Base-by-base conservation (phyloP, 1,139 yeast genomes). In the Geotrichum australiense region DNA sequence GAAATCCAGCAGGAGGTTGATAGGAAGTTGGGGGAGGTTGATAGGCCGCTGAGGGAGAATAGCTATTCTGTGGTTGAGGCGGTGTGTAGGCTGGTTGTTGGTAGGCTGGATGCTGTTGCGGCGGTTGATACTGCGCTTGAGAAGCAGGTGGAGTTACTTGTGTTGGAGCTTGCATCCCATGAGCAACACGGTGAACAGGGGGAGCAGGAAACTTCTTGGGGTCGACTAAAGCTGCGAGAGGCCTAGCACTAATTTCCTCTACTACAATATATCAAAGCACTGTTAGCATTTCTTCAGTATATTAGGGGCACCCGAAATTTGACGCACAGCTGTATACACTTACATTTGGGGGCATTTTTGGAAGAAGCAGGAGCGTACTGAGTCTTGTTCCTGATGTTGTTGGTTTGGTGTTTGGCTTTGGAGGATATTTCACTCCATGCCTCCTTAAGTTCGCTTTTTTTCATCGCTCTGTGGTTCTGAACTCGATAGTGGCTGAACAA, bases 151-250 rank as follows among this genome's bases (percentile, higher is more conserved):
- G 23, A 14, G 32, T 45, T 44, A 43, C 39, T 20, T n/a, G n/a
- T n/a, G 32, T 37, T 32, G 30, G 52, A 48, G 46, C 46, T 30
- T 53, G 51, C 27, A 57, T 53, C 3, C 70, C 66, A 40, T 56
- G 55, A 26, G 53, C 54, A 6, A 53, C 49, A 45, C 65, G 41
- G 41, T 59, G 58, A 65, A 64, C 51, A 0, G 81, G 82, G 1
- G 81, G 82, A 1, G 79, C 70, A 10, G 80, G 78, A 45, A 75
- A 68, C 10, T 60, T 45, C 3, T 55, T 51, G 6, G 76, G 70
- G 48, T 71, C 70, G 25, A 56, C 58, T 34, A 66, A 52, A 2
- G 65, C 50, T 1, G 55, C 44, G 35, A 64, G 35, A 12, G 70
- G 64, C 38, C 69, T 51, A 2, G 69, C 62, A 20, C 19, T 18